Conservation (phyloP, 2,329 filamentous ascomycete genomes). For the Elsinoe batatas region DNA sequence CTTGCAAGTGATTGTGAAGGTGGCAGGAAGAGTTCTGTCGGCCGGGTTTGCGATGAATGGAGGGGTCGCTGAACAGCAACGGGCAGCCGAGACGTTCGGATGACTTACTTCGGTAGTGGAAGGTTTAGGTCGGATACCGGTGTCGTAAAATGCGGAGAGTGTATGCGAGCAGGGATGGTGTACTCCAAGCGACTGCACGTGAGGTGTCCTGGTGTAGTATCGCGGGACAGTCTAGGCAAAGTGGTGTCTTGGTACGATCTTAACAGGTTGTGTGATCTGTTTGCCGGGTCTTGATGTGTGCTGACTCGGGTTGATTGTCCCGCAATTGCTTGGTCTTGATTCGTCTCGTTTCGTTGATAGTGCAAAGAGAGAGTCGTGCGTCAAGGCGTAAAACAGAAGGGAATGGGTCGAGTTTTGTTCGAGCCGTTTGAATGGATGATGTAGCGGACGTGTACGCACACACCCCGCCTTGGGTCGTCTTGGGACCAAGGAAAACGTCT, state of each 20-base stretch:
- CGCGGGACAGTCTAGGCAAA: neutral
- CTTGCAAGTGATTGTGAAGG: neutral
- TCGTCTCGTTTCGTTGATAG: constrained; percentile 1
- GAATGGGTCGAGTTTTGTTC: constrained; percentile 3
- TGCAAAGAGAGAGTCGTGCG: neutral
- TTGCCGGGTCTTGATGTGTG: neutral
- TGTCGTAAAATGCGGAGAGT: neutral
- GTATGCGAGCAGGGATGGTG: neutral
- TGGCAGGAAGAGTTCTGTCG: neutral
- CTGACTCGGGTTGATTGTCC: neutral
- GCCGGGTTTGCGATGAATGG: neutral
- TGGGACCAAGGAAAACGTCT: neutral
- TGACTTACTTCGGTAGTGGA: constrained; percentile 12
- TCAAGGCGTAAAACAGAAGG: neutral
- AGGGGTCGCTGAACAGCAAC: constrained; percentile 10
- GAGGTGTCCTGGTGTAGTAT: neutral
- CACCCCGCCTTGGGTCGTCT: constrained; percentile 6
- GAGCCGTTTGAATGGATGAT: constrained; percentile 8
- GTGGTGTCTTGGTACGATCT: neutral
- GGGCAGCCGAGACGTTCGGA: constrained; percentile 8
- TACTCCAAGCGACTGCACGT: neutral
- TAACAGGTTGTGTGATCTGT: neutral
- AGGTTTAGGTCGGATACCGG: neutral
- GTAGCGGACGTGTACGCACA: constrained; percentile 1
- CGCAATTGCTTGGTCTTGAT: neutral